Base-by-base conservation (phyloP, 2,329 filamentous ascomycete species). In the Ophiostoma sp. region DNA sequence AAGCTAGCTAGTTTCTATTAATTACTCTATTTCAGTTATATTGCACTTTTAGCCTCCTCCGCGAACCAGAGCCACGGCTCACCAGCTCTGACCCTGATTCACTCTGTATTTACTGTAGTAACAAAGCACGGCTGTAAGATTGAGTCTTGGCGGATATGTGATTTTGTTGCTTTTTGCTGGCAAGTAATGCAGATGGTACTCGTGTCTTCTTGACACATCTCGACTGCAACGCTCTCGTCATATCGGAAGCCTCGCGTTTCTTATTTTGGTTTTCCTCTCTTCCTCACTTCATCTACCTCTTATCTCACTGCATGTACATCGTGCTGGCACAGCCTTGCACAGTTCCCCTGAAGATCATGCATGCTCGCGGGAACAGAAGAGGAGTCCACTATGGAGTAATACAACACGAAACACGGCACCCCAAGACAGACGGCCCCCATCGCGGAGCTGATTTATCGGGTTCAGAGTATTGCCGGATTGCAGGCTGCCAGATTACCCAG, bases 1-100 rank as follows among this genome's bases (percentile, higher is more conserved):
- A 62, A 62, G 57, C 57, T 62, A 62, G 57, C 57, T 62, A 62
- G 57, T 62, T 57, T 62, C 13, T 62, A 62, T 62, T 62, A 33
- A 62, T 62, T 62, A 33, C 57, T 62, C 57, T 33, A 62, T 62
- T 62, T 62, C 35, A 62, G 57, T 62, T 62, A 17, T 62, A 62
- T 62, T 62, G 57, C 57, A 20, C 15, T 33, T 48, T 62, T 35
- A 33, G 57, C 57, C 23, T 57, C 52, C 10, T 48, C 44, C 17
- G n/a, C 57, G 27, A 62, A 62, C 11, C n/a, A 60, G 23, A 33
- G 54, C 54, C 27, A 33, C 13, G 23, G 27, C 27, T 20, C 13
- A 31, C 52, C 23, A 15, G 5, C 57, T 17, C 8, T 27, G 17
- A 23, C 27, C 27, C 27, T 3, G 27, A 31, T 31, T 31, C 3